phyloP scores from a whole-genome alignment of 371 early-diverging fungal genomes.

The Polyrhizophydium stewartii region DNA sequence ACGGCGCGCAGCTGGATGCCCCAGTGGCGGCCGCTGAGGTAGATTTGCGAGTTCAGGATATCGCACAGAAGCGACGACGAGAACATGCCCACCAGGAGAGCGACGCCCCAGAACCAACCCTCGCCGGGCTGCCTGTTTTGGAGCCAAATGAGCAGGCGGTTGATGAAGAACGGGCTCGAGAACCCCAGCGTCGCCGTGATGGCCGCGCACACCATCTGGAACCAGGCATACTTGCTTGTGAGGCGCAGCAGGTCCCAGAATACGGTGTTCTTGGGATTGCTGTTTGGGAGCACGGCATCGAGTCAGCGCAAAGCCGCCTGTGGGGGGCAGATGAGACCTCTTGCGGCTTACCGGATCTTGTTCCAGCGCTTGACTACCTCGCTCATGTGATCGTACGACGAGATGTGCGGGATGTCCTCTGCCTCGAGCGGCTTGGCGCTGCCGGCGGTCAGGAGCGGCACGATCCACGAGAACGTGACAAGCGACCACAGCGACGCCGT shows the following conservation, averaged over 20 bases:
- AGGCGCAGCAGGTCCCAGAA: conserved; percentile 8
- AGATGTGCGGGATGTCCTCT: conserved; percentile 62
- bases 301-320: too few species aligned
- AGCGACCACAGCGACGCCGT: conserved; percentile 51
- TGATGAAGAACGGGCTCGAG: conserved; percentile 12
- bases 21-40: conserved; percentile 9
- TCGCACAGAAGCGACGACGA: not conserved
- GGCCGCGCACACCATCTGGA: conserved; percentile 2
- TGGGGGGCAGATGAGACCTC: not conserved
- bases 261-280: not conserved
- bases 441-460: conserved; percentile 54
- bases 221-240: not conserved
- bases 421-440: conserved; percentile 51
- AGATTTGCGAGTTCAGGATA: not conserved
- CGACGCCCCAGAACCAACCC: conserved; percentile 29
- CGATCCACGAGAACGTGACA: conserved; percentile 67
- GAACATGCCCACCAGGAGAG: conserved; percentile 9
- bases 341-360: too few species aligned
- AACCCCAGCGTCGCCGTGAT: conserved; percentile 9
- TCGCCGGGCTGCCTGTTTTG: not conserved
- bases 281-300: too few species aligned
- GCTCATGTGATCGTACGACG: conserved; percentile 9
- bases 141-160: conserved; percentile 4
- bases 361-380: conserved; percentile 1
- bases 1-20: conserved; percentile 17